Percentiles rank a stretch among this genome's conserved stretches.
These are phyloP conservation scores for Lentinus brumalis DNA, from an alignment of 768 basidiomycete species.

Conservation along the genomic window DNA sequence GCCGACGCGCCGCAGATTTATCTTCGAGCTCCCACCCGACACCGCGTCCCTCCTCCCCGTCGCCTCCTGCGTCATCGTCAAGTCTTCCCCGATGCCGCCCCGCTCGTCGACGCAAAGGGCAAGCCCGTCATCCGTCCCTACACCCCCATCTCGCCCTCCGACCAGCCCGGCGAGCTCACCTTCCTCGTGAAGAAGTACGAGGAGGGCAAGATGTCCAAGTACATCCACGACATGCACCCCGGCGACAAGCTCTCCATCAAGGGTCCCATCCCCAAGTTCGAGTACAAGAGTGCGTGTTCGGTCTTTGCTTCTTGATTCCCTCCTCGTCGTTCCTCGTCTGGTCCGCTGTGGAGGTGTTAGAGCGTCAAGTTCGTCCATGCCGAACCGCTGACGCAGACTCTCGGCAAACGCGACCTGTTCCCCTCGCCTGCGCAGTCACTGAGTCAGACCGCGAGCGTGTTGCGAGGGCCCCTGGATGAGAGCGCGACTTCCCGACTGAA, in stretches of 20 bases:
- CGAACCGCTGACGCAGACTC: too few species aligned
- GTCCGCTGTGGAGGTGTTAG: too few species aligned
- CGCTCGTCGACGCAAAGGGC: slow-evolving; percentile 72
- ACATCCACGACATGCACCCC: slow-evolving; percentile 78
- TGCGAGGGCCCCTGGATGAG: too few species aligned
- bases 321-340: too few species aligned
- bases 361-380: not conserved
- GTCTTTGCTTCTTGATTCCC: not conserved
- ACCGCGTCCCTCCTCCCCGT: slow-evolving; percentile 79
- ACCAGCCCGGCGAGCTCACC: slow-evolving; percentile 71
- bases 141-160: slow-evolving; percentile 84
- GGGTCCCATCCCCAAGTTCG: slow-evolving; percentile 87
- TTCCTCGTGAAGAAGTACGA: slow-evolving; percentile 88
- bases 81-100: slow-evolving; percentile 61
- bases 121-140: slow-evolving; percentile 91
- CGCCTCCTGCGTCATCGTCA: slow-evolving; percentile 77
- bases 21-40: slow-evolving; percentile 79
- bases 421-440: too few species aligned
- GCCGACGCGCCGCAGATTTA: slow-evolving; percentile 49
- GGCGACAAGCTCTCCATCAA: slow-evolving; percentile 87
- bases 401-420: too few species aligned
- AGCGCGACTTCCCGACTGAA: too few species aligned
- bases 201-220: slow-evolving; percentile 78
- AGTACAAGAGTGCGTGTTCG: slow-evolving; percentile 70
- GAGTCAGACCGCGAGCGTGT: too few species aligned